phyloP scores from a whole-genome alignment of 2,329 filamentous ascomycete species.

The Stenocarpella maydis region DNA sequence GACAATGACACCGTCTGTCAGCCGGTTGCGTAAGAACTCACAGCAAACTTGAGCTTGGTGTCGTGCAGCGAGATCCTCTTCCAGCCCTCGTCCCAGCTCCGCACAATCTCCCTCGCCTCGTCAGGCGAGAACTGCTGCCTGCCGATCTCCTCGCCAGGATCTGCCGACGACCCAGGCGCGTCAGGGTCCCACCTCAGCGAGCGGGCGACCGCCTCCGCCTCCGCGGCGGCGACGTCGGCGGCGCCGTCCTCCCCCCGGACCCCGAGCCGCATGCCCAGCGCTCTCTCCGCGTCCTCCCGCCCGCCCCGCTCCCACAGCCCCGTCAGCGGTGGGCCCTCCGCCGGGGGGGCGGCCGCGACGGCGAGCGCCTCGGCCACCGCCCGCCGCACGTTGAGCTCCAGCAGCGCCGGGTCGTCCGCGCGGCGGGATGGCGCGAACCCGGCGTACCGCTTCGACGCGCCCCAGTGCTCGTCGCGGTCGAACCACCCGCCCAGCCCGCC shows the following conservation, averaged over 20 bases:
- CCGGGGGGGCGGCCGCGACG: slow-evolving; percentile 42
- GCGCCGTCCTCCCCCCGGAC: slow-evolving; percentile 52
- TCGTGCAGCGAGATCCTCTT: slow-evolving; percentile 65
- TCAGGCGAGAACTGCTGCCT: slow-evolving; percentile 42
- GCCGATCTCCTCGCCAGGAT: slow-evolving; percentile 37
- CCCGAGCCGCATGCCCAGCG: slow-evolving; percentile 50
- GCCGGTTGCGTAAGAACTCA: slow-evolving; percentile 50
- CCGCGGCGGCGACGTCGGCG: slow-evolving; percentile 48
- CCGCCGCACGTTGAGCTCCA: slow-evolving; percentile 59
- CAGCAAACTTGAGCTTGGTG: slow-evolving; percentile 73
- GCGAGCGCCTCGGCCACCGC: slow-evolving; percentile 62
- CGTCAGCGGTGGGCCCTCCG: slow-evolving; percentile 40
- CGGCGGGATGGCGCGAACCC: slow-evolving; percentile 53
- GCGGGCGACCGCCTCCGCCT: slow-evolving; percentile 43
- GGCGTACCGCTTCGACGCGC: slow-evolving; percentile 51
- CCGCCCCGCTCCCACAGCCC: slow-evolving; percentile 45
- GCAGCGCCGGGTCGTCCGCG: slow-evolving; percentile 52
- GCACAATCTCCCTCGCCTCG: slow-evolving; percentile 53
- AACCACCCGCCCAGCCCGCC: slow-evolving; percentile 61
- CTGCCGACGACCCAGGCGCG: background rate
- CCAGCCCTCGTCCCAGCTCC: slow-evolving; percentile 64
- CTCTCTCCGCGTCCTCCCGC: slow-evolving; percentile 44
- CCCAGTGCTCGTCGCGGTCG: slow-evolving; percentile 62
- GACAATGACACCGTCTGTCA: background rate
- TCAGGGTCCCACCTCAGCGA: slow-evolving; percentile 38